Percentiles rank a stretch among this genome's conserved stretches.
Evolutionary conservation across 225 moss, liverwort and hornwort genomes (phyloP).

Genomic region (Marchantia paleacea): DNA sequence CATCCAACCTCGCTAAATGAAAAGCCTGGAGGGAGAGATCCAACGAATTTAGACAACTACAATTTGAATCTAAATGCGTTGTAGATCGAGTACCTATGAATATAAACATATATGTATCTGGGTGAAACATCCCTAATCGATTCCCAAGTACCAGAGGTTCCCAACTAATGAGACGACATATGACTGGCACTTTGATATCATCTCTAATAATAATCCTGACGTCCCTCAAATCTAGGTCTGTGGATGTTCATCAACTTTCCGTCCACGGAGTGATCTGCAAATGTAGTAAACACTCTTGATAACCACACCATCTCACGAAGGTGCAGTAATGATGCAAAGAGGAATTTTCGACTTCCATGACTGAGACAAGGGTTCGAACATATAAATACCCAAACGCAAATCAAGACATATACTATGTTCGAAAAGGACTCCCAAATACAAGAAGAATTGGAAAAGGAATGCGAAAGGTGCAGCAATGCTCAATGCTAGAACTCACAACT

Average conservation of each 20-base stretch:
- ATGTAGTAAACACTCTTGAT: background rate
- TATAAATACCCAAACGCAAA: background rate
- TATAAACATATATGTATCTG: too few species aligned
- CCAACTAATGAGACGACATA: too few species aligned
- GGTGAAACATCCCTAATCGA: too few species aligned
- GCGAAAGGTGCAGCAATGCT: background rate
- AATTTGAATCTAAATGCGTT: background rate
- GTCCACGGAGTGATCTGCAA: background rate
- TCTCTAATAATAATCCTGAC: background rate
- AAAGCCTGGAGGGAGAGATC: constrained; percentile 61
- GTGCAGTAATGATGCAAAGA: background rate
- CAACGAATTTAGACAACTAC: constrained; percentile 5
- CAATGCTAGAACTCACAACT: background rate
- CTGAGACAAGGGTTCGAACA: too few species aligned
- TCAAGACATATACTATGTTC: background rate
- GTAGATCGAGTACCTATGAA: background rate
- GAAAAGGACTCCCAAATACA: background rate
- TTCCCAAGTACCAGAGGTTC: too few species aligned
- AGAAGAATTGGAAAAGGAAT: background rate
- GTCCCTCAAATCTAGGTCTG: background rate
- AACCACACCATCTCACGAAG: background rate
- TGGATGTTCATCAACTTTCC: background rate
- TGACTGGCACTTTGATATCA: too few species aligned
- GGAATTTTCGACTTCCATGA: background rate
- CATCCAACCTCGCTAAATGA: constrained; percentile 97